Conservation (phyloP, 305 asterid genomes). For the Striga hermonthica region DNA sequence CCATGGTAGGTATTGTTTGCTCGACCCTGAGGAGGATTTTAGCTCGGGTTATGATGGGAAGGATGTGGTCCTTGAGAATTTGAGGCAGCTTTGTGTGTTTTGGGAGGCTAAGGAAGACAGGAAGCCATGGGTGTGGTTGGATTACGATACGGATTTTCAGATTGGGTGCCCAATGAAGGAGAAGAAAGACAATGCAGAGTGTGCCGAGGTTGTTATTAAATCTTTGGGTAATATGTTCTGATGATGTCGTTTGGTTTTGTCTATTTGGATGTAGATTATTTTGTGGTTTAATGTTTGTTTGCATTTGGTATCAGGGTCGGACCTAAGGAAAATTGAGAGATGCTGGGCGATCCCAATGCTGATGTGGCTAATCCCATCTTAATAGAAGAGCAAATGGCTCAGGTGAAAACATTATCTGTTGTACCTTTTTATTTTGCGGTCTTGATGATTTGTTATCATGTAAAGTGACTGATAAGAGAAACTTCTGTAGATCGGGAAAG, state of each 20-base stretch:
- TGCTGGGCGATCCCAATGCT: slow-evolving; percentile 86
- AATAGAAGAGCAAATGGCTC: slow-evolving; percentile 91
- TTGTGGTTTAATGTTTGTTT: slow-evolving; percentile 19
- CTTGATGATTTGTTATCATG: slow-evolving; percentile 16
- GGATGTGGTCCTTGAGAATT: slow-evolving; percentile 31
- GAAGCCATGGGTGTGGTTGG: slow-evolving; percentile 98
- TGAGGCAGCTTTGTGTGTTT: slow-evolving; percentile 86
- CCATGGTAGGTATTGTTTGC: slow-evolving; percentile 92
- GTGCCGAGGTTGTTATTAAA: slow-evolving; percentile 68
- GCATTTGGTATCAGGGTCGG: slow-evolving; percentile 52
- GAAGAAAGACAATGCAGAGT: slow-evolving; percentile 79
- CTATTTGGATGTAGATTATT: slow-evolving; percentile 11
- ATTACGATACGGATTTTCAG: slow-evolving; percentile 90
- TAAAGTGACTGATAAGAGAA: slow-evolving; percentile 29
- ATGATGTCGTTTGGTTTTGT: slow-evolving; percentile 13
- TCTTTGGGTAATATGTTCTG: slow-evolving; percentile 55
- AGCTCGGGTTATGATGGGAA: slow-evolving; percentile 25
- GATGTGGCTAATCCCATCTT: slow-evolving; percentile 67
- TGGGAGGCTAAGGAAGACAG: slow-evolving; percentile 74
- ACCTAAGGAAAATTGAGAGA: slow-evolving; percentile 60
- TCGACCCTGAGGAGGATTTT: slow-evolving; percentile 96
- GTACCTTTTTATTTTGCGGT: not conserved
- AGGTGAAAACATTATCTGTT: slow-evolving; percentile 46
- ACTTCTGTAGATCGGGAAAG: slow-evolving; percentile 76
- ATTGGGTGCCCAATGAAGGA: slow-evolving; percentile 96